Evolutionary conservation across 176 grass and related monocot genomes (phyloP).

Genomic region (Phyllostachys edulis): DNA sequence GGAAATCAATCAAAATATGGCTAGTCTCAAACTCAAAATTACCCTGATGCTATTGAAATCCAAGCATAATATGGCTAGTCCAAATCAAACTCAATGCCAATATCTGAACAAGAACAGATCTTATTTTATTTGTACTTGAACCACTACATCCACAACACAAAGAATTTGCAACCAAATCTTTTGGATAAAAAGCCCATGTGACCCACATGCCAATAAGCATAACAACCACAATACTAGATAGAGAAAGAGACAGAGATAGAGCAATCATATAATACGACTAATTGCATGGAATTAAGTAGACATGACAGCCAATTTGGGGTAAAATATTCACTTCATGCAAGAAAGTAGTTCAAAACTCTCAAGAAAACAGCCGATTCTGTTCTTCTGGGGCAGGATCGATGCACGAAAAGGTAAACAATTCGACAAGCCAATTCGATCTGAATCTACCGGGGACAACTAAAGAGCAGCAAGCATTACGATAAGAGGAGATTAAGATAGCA

Average conservation of each 20-base stretch:
- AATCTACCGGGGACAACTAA: background rate
- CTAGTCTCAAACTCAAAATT: background rate
- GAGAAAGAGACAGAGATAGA: background rate
- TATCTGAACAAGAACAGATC: background rate
- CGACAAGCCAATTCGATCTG: background rate
- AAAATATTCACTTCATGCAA: constrained; percentile 12
- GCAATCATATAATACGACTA: background rate
- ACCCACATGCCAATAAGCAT: background rate
- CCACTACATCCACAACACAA: background rate
- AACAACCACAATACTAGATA: background rate
- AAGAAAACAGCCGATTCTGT: background rate
- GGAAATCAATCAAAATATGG: background rate
- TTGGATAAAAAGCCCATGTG: background rate
- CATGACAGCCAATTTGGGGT: background rate
- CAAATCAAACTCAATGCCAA: no score
- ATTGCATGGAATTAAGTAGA: background rate
- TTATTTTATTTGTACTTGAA: background rate
- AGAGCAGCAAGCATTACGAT: background rate
- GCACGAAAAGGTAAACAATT: background rate
- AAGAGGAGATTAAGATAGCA: background rate
- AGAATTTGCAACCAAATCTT: background rate
- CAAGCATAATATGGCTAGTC: background rate
- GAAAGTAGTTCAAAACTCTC: background rate
- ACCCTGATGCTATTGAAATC: background rate
- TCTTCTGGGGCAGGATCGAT: constrained; percentile 1